phyloP scores from a whole-genome alignment of 2,329 filamentous ascomycete genomes.

The Fusarium vanettenii region DNA sequence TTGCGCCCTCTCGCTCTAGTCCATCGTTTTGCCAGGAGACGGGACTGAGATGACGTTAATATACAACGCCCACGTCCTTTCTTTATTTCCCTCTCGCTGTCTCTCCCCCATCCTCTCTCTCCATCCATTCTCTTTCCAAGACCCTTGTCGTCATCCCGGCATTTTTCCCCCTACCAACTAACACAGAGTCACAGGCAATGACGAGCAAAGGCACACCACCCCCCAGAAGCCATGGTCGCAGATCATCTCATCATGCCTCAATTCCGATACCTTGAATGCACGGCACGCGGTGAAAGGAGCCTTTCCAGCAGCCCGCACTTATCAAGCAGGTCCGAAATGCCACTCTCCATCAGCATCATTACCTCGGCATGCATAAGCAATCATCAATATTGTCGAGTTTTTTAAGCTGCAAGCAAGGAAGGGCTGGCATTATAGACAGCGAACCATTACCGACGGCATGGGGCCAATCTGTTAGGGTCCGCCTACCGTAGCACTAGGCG shows the following conservation, averaged over 20 bases:
- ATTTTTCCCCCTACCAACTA: slow-evolving; percentile 7
- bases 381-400: background rate
- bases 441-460: slow-evolving; percentile 21
- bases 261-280: background rate
- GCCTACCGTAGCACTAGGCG: slow-evolving; percentile 1
- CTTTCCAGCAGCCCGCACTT: background rate
- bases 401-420: background rate
- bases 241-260: slow-evolving; percentile 30
- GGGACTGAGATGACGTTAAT: slow-evolving; percentile 2
- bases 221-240: slow-evolving; percentile 24
- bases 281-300: background rate
- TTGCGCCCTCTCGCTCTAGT: background rate
- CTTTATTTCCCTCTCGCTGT: slow-evolving; percentile 9
- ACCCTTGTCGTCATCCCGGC: slow-evolving; percentile 27
- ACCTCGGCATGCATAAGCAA: background rate
- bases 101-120: background rate
- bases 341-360: slow-evolving; percentile 4
- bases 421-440: slow-evolving; percentile 1
- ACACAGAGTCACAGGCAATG: slow-evolving; percentile 25
- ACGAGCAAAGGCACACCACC: slow-evolving; percentile 28
- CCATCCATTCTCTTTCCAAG: slow-evolving; percentile 2
- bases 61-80: slow-evolving; percentile 18
- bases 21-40: background rate
- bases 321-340: background rate
- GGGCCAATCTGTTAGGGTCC: slow-evolving; percentile 22